These are phyloP conservation scores for Closterium sp. DNA, from an alignment of 139 green algal species.

Conservation along the genomic window DNA sequence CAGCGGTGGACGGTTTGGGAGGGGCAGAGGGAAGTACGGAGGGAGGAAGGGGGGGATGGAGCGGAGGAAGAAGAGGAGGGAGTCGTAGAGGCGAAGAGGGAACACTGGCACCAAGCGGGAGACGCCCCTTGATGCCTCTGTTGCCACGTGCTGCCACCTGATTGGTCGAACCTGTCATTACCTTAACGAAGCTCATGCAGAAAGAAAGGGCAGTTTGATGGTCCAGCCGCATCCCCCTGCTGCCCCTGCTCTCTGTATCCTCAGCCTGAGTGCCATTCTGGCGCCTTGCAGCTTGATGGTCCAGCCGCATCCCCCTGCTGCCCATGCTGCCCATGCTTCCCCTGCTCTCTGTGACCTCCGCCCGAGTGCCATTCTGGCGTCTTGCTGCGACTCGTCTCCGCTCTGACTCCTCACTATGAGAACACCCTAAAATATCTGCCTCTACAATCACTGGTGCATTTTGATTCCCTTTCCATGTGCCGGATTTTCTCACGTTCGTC, in stretches of 20 bases:
- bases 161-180: background rate
- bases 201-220: background rate
- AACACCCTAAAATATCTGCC: background rate
- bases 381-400: too few species aligned
- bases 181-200: background rate
- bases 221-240: background rate
- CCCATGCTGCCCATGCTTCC: background rate
- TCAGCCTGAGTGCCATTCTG: too few species aligned
- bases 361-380: background rate
- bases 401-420: background rate
- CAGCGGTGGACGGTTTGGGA: too few species aligned
- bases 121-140: background rate
- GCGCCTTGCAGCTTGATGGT: background rate
- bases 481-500: background rate
- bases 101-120: background rate
- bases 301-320: background rate
- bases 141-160: conserved; percentile 4
- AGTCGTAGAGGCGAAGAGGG: background rate
- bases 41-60: background rate
- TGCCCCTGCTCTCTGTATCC: too few species aligned
- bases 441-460: background rate
- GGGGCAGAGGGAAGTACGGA: too few species aligned
- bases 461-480: background rate
- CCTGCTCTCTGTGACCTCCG: background rate
- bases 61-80: background rate